Base-by-base conservation (phyloP, 2,329 filamentous ascomycete species). In the Byssothecium circinans region DNA sequence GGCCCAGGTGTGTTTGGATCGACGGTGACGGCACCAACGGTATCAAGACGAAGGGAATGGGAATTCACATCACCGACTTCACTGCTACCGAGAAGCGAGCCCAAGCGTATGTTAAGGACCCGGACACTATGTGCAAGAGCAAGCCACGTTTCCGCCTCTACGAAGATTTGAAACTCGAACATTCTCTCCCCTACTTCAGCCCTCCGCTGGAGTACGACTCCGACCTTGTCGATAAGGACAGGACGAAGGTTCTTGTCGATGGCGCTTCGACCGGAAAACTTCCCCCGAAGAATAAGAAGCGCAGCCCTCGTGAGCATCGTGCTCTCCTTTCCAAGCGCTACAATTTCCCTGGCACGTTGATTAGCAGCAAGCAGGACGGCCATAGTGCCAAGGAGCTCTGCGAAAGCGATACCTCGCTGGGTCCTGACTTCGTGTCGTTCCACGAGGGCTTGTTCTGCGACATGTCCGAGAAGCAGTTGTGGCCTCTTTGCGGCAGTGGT, bases 361-460 rank as follows among this genome's bases (percentile, higher is more conserved):
- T 50, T 14, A 50, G 22, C 11, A 50, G 47, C 41, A 35, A 37
- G 4, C 41, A 56, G n/a, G 51, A 64, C 27, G 48, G 60, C 22
- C 66, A 70, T 43, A 66, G 54, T 40, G 69, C 68, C 12, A 59
- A 43, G 11, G 52, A 60, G 41, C 56, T 71, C 8, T 72, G 69
- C 50, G 45, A 64, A 48, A 58, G 51, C 20, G 29, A 47, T 6
- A 62, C 47, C 5, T 68, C 65, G 25, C 49, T 56, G 4, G 69
- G 68, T 8, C 68, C 65, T 10, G 65, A 70, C 43, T 63, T 69
- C 20, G 64, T 68, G 19, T 69, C 65, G 7, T 42, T 55, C 11
- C 42, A 45, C 4, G 67, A 71, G 45, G 52, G 52, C 2, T 14
- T 65, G 6, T 70, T 66, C 47, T 71, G 67, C 49, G 64, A 71